phyloP scores from a whole-genome alignment of 2,329 filamentous ascomycete genomes.

The Xylaria sp. region DNA sequence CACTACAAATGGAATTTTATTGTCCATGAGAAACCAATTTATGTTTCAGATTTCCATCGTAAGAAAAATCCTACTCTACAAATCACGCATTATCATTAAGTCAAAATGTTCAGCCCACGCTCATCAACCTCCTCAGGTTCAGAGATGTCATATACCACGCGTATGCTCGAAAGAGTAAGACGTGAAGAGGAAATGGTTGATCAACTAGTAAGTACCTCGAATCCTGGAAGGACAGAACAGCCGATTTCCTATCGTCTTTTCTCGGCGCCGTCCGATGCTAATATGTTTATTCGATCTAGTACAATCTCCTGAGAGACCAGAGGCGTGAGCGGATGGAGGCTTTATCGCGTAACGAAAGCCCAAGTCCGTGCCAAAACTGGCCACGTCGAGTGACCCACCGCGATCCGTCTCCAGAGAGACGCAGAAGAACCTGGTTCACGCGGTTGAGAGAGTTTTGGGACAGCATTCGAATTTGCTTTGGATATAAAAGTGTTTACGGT shows the following conservation, averaged over 20 bases:
- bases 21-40: neutral
- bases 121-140: conserved; percentile 22
- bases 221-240: too few relatives aligned
- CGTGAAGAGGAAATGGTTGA: conserved; percentile 7
- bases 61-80: neutral
- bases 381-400: neutral
- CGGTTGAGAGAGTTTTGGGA: neutral
- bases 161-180: neutral
- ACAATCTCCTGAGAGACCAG: neutral
- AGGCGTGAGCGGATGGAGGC: too few relatives aligned
- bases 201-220: conserved; percentile 1
- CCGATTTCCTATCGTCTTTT: neutral
- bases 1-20: neutral
- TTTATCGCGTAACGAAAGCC: neutral
- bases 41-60: neutral
- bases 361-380: neutral
- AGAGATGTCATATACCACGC: conserved; percentile 11
- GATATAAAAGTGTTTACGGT: conserved; percentile 4
- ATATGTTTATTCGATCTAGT: neutral
- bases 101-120: neutral
- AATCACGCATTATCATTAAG: neutral
- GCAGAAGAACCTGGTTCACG: neutral
- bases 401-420: neutral
- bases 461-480: conserved; percentile 5
- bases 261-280: neutral